Conservation (phyloP, 495 filamentous ascomycete species). For the Penicillium longicatenatum region DNA sequence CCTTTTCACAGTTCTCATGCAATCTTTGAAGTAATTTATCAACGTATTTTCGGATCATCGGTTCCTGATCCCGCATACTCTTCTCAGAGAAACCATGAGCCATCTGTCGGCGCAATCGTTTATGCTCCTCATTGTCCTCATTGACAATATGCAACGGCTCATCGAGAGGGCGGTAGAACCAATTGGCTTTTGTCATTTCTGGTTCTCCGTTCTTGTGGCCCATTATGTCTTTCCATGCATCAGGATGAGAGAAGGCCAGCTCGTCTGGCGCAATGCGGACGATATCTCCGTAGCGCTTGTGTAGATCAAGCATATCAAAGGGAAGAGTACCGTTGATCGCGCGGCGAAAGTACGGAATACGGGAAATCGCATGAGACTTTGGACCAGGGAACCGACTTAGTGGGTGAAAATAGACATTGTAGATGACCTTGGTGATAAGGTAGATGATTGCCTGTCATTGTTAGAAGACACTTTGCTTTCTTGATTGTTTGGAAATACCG, state of each 20-base stretch:
- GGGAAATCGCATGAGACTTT: background rate
- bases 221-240: conserved; percentile 60
- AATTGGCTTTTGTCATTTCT: conserved; percentile 19
- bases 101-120: conserved; percentile 44
- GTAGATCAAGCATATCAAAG: conserved; percentile 45
- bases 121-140: conserved; percentile 43
- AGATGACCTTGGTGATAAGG: background rate
- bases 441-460: background rate
- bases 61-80: conserved; percentile 45
- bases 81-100: conserved; percentile 57
- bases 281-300: conserved; percentile 52
- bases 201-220: conserved; percentile 36
- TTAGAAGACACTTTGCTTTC: background rate
- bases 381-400: conserved; percentile 5
- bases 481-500: background rate
- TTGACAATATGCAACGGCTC: conserved; percentile 22
- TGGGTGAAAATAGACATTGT: conserved; percentile 10
- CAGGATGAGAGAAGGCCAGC: conserved; percentile 48
- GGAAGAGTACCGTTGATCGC: conserved; percentile 22
- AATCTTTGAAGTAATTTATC: conserved; percentile 50
- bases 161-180: conserved; percentile 22
- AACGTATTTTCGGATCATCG: conserved; percentile 38
- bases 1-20: conserved; percentile 26
- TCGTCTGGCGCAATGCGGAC: conserved; percentile 58
- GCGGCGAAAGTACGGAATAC: conserved; percentile 5